Base-by-base conservation (phyloP, 2,329 filamentous ascomycete genomes). In the Colletotrichum sp. region DNA sequence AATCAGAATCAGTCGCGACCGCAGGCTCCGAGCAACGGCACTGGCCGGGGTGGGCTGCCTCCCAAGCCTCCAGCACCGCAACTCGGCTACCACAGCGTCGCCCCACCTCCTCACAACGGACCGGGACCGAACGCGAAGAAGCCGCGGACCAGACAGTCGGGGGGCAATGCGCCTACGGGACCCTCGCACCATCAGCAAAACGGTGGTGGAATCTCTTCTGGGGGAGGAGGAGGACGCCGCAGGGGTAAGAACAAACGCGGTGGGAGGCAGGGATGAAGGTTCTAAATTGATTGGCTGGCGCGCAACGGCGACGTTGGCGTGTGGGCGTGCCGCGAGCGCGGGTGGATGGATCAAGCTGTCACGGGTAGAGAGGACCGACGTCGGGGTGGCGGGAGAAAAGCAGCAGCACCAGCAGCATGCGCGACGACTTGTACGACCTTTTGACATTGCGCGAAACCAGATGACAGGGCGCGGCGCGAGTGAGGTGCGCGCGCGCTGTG, bases 51-150 rank as follows among this genome's bases (percentile, higher is more conserved):
- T 39, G 72, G 69, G 15, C 26, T 71, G 30, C 69, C 69, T 64
- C 69, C 76, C 16, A 76, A 77, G 36, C 75, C 75, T n/a, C 75
- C 75, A 71, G 71, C 71, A 26, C 71, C 75, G 71, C 75, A 67
- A 15, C 70, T 68, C 55, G 74, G 76, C 30, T 74, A 65, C 28
- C 74, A 71, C 39, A 77, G 49, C 74, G 70, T 69, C 24, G 63
- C 66, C n/a, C 76, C 76, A 24, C 74, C 74, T 30, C 57, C 70
- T 52, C 44, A 52, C 30, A 69, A 60, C 64, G 69, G 74, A 34
- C 74, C 66, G 44, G 73, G 62, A 64, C 59, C 75, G 71, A 70
- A 76, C 44, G 34, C 70, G 36, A 77, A 72, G 71, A 77, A 72
- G 55, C 66, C 60, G 52, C 72, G 75, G 24, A 67, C 26, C 7